phyloP scores from a whole-genome alignment of 2,329 filamentous ascomycete genomes.

The Exophiala mesophila region DNA sequence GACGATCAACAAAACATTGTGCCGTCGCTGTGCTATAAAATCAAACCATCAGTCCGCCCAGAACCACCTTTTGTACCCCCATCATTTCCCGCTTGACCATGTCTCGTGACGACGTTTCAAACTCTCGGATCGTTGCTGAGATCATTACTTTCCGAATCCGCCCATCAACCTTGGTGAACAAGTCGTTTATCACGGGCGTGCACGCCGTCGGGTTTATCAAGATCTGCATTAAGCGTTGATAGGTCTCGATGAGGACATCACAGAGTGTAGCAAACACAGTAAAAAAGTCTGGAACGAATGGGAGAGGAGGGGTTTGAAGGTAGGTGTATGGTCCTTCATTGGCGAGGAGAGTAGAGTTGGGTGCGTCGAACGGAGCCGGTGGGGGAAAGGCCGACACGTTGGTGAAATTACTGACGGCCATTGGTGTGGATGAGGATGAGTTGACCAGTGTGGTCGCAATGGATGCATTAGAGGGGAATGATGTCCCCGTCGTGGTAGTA shows the following conservation, averaged over 20 bases:
- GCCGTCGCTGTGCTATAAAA: slow-evolving; percentile 47
- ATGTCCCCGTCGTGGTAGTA: slow-evolving; percentile 41
- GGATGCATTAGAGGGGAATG: slow-evolving; percentile 35
- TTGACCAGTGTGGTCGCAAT: slow-evolving; percentile 29
- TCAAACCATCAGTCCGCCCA: slow-evolving; percentile 78
- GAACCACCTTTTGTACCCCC: slow-evolving; percentile 79
- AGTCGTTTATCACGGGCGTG: slow-evolving; percentile 65
- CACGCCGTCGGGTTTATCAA: slow-evolving; percentile 72
- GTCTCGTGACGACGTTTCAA: slow-evolving; percentile 77
- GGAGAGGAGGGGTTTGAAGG: slow-evolving; percentile 82
- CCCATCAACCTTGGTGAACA: slow-evolving; percentile 85
- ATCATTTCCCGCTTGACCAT: slow-evolving; percentile 76
- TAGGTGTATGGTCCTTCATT: slow-evolving; percentile 58
- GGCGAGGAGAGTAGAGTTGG: slow-evolving; percentile 24
- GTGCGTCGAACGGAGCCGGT: slow-evolving; percentile 48
- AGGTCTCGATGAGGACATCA: slow-evolving; percentile 90
- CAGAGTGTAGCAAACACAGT: slow-evolving; percentile 94
- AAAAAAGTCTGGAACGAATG: slow-evolving; percentile 95
- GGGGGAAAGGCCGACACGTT: slow-evolving; percentile 45
- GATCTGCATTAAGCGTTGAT: slow-evolving; percentile 70
- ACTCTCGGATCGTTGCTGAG: slow-evolving; percentile 80
- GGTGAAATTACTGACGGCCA: slow-evolving; percentile 32
- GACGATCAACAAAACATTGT: slow-evolving; percentile 2
- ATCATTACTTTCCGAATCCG: slow-evolving; percentile 85
- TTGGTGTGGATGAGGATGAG: slow-evolving; percentile 30